Evolutionary conservation across 2,329 filamentous ascomycete species (phyloP), one percentile per base, ranked within the genome.

Genomic region (Monascus ruber): DNA sequence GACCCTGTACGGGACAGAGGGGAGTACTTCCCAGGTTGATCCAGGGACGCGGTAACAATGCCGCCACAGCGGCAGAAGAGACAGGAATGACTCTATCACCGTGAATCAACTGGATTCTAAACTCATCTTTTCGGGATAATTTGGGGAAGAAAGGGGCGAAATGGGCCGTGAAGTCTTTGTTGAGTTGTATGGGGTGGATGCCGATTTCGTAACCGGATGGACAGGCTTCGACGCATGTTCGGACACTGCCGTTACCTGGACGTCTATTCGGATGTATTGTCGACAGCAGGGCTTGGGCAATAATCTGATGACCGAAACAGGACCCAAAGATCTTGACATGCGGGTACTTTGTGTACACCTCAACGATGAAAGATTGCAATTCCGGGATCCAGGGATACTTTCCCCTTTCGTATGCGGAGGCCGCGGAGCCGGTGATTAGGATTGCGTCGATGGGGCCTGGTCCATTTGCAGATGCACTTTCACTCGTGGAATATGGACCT

Each of bases 101-200:
- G 35, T 63, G 59, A 5, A 63, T 44, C 24, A 62, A 43, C 41
- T 62, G 59, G 28, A 63, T 42, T 2, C 49, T 48, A 39, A 61
- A 47, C 32, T 46, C 38, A 4, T 31, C 24, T 5, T 34, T 29
- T n/a, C 29, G 33, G 4, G 6, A 2, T n/a, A 34, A 7, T 34
- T 11, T n/a, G 0, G 37, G 38, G 1, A 33, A 36, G 4, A 43
- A 51, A 41, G 34, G 43, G 17, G 39, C 41, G 28, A 37, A 45
- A 9, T 41, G 38, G 7, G 41, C 35, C 1, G 39, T 40, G 31
- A 60, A 59, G 5, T 37, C 29, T 4, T 37, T 38, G 3, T 52
- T 32, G 0, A 62, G 39, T 1, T 35, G 43, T 24, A 62, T 48
- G 1, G 51, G 44, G 2, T 51, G 43, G 3, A 62, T 51, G 0